These are phyloP conservation scores for Phytophthora citrophthora DNA, from an alignment of 352 stramenopile species.

Conservation along the genomic window DNA sequence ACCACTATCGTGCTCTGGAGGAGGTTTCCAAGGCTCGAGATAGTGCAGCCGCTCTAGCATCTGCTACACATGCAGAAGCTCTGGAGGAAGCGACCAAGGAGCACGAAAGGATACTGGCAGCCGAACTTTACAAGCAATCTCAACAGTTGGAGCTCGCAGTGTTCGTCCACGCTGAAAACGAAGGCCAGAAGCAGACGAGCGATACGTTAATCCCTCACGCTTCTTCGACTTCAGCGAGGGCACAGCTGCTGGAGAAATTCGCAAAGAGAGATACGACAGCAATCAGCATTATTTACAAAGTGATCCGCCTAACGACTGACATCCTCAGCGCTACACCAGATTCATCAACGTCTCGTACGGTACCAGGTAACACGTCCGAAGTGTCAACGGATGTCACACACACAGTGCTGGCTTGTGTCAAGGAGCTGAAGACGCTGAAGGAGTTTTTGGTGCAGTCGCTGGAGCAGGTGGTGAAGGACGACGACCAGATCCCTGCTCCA, in stretches of 20 bases:
- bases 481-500: slow-evolving; percentile 11
- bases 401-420: slow-evolving; percentile 64
- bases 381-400: slow-evolving; percentile 67
- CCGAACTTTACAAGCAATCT: slow-evolving; percentile 48
- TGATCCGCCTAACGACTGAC: slow-evolving; percentile 71
- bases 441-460: slow-evolving; percentile 70
- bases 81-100: slow-evolving; percentile 19
- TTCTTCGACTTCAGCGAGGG: slow-evolving; percentile 21
- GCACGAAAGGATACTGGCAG: slow-evolving; percentile 22
- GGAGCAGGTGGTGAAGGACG: slow-evolving; percentile 46
- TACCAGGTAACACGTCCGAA: slow-evolving; percentile 22
- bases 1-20: slow-evolving; percentile 14
- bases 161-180: slow-evolving; percentile 29
- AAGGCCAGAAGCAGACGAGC: slow-evolving; percentile 11
- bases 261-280: slow-evolving; percentile 65
- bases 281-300: slow-evolving; percentile 68
- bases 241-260: slow-evolving; percentile 54
- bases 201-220: not conserved
- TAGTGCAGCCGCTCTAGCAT: slow-evolving; percentile 12
- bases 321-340: slow-evolving; percentile 57
- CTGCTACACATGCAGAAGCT: slow-evolving; percentile 24
- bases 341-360: not conserved
- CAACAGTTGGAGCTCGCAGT: slow-evolving; percentile 53
- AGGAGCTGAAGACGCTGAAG: slow-evolving; percentile 77
- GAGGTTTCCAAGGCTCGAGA: slow-evolving; percentile 23